Evolutionary conservation across 2,329 filamentous ascomycete species (phyloP), one percentile per base, ranked within the genome.

Genomic region (Paradendryphiella salina): DNA sequence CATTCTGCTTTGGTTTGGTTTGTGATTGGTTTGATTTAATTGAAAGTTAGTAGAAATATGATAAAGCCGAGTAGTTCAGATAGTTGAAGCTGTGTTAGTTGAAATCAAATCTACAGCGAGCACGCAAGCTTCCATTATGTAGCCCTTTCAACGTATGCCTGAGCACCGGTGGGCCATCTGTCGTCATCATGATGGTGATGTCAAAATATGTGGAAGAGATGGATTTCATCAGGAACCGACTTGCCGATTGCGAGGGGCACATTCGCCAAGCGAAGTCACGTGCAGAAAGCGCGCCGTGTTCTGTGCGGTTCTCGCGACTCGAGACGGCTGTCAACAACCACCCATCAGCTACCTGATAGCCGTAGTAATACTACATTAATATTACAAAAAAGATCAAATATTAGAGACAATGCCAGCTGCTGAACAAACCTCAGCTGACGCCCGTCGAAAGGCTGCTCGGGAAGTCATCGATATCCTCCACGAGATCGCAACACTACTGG

Each of bases 401-500:
- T 21, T 7, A 10, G 20, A 18, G 11, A 33, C 37, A 35, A 64
- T 64, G 63, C 61, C 61, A 40, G 48, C 48, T 4, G 57, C 56
- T 15, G 59, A 64, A 48, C 58, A 64, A n/a, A 57, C 63, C 3
- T 63, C 68, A 3, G 64, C 67, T 36, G 70, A 72, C 33, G 67
- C 67, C 15, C 90, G 90, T 74, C 86, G 89, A 72, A 83, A 83
- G 61, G 88, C 88, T 20, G 89, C 89, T 14, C 86, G 90, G 63
- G 87, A 93, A 67, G 89, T 72, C 43, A 88, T 94, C 56, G 88
- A 91, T 70, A 90, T 93, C 39, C 81, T 91, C 23, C 85, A 90
- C 63, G 89, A 94, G 71, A 93, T 94, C 60, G 88, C 93, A 42
- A 94, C 89, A 34, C 87, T 99, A 46, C 81, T 99, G 60, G 93